Evolutionary conservation across 352 stramenopile genomes (phyloP).

Genomic region (Globisporangium cederbergense): DNA sequence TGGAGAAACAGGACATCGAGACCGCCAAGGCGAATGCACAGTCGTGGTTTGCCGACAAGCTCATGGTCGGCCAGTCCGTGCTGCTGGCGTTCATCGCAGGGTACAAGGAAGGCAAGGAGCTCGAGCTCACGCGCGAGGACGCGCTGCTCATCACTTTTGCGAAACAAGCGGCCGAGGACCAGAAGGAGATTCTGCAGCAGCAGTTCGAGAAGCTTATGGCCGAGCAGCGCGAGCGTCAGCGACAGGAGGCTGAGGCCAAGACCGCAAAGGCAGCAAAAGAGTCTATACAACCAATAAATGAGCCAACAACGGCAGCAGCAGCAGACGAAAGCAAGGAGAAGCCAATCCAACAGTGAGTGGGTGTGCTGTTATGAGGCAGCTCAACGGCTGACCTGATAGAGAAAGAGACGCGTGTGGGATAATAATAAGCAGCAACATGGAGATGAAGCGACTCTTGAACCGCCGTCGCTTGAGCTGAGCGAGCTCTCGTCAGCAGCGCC

Average conservation of each 20-base stretch:
- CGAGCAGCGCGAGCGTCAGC: slow-evolving; percentile 28
- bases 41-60: slow-evolving; percentile 82
- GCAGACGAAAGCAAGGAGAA: slow-evolving; percentile 5
- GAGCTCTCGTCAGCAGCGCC: not conserved
- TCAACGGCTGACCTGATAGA: not conserved
- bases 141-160: slow-evolving; percentile 72
- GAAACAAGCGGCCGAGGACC: slow-evolving; percentile 70
- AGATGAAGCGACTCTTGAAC: slow-evolving; percentile 5
- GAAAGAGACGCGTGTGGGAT: not conserved
- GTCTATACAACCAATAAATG: not conserved
- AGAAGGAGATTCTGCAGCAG: slow-evolving; percentile 66
- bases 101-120: slow-evolving; percentile 73
- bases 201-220: slow-evolving; percentile 69
- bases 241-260: slow-evolving; percentile 11
- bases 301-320: not conserved
- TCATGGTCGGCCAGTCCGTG: slow-evolving; percentile 77
- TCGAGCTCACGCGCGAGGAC: slow-evolving; percentile 72
- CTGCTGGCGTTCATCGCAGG: slow-evolving; percentile 81
- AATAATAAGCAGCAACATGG: slow-evolving; percentile 9
- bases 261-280: not conserved
- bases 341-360: not conserved
- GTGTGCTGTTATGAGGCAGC: not conserved
- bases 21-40: slow-evolving; percentile 56
- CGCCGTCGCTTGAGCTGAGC: not conserved
- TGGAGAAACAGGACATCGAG: slow-evolving; percentile 67